A percentile compares a stretch with the other conserved stretches of the same genome.
phyloP scores from a whole-genome alignment of 2,329 filamentous ascomycete species.

The Zymoseptoria brevis region DNA sequence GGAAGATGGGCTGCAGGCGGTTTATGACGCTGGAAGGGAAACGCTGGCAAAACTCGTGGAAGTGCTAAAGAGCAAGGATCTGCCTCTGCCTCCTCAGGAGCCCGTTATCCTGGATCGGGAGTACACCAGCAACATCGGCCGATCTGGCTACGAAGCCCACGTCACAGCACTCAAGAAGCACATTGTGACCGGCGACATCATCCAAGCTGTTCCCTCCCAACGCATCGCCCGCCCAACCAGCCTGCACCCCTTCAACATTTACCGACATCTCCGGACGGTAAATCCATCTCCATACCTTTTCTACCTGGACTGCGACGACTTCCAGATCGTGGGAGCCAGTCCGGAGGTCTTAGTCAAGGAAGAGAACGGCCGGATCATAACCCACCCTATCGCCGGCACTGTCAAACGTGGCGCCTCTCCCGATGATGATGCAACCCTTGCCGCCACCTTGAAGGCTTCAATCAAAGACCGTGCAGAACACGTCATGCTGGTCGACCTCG shows the following conservation, averaged over 20 bases:
- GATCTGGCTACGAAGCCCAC: slow-evolving; percentile 80
- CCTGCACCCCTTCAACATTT: slow-evolving; percentile 96
- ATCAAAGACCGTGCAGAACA: slow-evolving; percentile 91
- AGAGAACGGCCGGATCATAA: slow-evolving; percentile 77
- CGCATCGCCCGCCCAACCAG: slow-evolving; percentile 81
- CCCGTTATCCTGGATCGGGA: slow-evolving; percentile 66
- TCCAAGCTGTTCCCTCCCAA: slow-evolving; percentile 94
- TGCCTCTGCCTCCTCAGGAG: slow-evolving; percentile 59
- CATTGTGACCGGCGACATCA: slow-evolving; percentile 87
- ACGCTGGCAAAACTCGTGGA: slow-evolving; percentile 61
- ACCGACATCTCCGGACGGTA: slow-evolving; percentile 89
- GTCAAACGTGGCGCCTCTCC: slow-evolving; percentile 75
- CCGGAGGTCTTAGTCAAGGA: slow-evolving; percentile 92
- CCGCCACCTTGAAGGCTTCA: slow-evolving; percentile 65
- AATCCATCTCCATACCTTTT: slow-evolving; percentile 97
- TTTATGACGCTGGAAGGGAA: slow-evolving; percentile 60
- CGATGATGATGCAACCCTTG: slow-evolving; percentile 73
- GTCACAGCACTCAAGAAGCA: slow-evolving; percentile 81
- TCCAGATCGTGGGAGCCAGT: slow-evolving; percentile 91
- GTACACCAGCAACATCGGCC: slow-evolving; percentile 88
- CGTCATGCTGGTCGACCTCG: slow-evolving; percentile 95
- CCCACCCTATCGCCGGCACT: slow-evolving; percentile 93
- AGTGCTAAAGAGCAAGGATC: slow-evolving; percentile 63
- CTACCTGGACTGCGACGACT: slow-evolving; percentile 83
- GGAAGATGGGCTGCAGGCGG: slow-evolving; percentile 49